Conservation (phyloP, 768 basidiomycete genomes). For the Xanthoconium stramineum region DNA sequence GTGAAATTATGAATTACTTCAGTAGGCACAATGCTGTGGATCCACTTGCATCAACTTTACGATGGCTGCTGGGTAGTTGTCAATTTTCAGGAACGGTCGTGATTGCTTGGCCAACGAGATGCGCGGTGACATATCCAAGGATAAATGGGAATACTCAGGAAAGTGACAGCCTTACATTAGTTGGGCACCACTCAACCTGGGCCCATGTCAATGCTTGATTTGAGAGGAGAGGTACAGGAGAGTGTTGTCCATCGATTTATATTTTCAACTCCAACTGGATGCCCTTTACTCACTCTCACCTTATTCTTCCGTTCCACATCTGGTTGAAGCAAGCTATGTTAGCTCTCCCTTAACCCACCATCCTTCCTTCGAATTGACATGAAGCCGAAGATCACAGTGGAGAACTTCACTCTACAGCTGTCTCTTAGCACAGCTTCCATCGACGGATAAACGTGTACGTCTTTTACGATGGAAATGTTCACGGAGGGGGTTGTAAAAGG, state of each 20-base stretch:
- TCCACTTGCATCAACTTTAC: too few species aligned
- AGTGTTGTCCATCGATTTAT: slow-evolving; percentile 43
- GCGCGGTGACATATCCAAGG: not conserved
- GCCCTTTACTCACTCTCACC: slow-evolving; percentile 33
- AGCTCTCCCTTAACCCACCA: not conserved
- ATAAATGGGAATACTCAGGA: not conserved
- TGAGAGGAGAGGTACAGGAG: slow-evolving; percentile 39
- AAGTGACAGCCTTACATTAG: not conserved
- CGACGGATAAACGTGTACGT: slow-evolving; percentile 33
- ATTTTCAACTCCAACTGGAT: slow-evolving; percentile 38
- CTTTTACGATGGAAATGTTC: slow-evolving; percentile 46
- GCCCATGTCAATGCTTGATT: slow-evolving; percentile 46
- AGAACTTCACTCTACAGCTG: slow-evolving; percentile 22
- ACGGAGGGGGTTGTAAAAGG: slow-evolving; percentile 39
- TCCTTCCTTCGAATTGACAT: not conserved
- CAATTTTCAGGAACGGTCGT: too few species aligned
- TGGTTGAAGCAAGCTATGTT: slow-evolving; percentile 6
- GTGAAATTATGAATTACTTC: too few species aligned
- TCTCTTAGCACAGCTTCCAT: slow-evolving; percentile 28
- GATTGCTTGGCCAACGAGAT: slow-evolving; percentile 36
- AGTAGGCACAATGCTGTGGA: too few species aligned
- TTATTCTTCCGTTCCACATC: slow-evolving; percentile 14
- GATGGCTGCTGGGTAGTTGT: too few species aligned
- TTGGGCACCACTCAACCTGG: slow-evolving; percentile 41
- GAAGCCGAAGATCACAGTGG: slow-evolving; percentile 11